phyloP scores from a whole-genome alignment of 352 stramenopile genomes.

The Phytophthora macrochlamydospora region DNA sequence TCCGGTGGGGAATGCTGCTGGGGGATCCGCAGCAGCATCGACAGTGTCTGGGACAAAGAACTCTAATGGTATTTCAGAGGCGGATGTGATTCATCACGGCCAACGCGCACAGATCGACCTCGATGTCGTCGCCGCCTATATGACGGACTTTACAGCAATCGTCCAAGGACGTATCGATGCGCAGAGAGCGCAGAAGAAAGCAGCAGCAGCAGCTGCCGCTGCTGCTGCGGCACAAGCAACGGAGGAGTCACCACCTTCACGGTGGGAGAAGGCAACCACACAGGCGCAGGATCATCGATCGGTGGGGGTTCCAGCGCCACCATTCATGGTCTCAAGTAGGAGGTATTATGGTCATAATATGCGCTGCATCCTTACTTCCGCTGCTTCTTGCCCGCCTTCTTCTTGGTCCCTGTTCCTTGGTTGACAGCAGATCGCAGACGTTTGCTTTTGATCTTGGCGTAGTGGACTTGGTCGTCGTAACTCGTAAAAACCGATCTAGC shows the following conservation, averaged over 20 bases:
- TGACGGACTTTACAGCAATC: conserved; percentile 92
- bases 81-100: conserved; percentile 87
- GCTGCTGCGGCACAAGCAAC: conserved; percentile 19
- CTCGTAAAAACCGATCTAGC: conserved; percentile 96
- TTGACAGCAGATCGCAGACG: conserved; percentile 84
- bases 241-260: conserved; percentile 12
- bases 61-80: conserved; percentile 66
- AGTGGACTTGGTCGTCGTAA: conserved; percentile 96
- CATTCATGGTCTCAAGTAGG: conserved; percentile 20
- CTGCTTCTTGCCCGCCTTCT: conserved; percentile 19
- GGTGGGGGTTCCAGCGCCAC: conserved; percentile 26
- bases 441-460: conserved; percentile 92
- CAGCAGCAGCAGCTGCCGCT: conserved; percentile 30
- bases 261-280: conserved; percentile 17
- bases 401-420: conserved; percentile 28
- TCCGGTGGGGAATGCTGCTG: conserved; percentile 7
- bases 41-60: conserved; percentile 9
- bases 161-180: conserved; percentile 74
- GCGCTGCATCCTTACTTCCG: conserved; percentile 15
- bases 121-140: conserved; percentile 93
- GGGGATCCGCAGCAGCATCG: conserved; percentile 10
- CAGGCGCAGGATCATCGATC: conserved; percentile 15
- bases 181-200: conserved; percentile 77
- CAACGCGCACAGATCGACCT: conserved; percentile 88
- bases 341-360: background rate